These are phyloP conservation scores for Leucocoprinus sp. DNA, from an alignment of 768 basidiomycete species.

Conservation along the genomic window DNA sequence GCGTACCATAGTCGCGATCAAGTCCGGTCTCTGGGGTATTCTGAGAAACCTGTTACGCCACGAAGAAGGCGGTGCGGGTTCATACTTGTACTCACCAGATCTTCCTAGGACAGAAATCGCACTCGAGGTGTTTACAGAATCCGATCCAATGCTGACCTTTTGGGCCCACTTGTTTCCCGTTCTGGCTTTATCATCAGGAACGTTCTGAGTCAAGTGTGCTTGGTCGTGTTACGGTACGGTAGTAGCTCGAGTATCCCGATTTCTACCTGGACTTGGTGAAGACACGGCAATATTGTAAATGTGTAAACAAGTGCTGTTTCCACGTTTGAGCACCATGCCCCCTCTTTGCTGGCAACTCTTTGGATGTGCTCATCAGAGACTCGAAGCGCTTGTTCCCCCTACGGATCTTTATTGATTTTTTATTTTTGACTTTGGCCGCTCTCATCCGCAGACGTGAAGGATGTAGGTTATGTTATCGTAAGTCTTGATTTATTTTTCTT, in stretches of 20 bases:
- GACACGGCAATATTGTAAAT: constrained; percentile 1
- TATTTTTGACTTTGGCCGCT: constrained; percentile 1
- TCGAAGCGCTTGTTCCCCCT: constrained; percentile 10
- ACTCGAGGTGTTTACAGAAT: constrained; percentile 7
- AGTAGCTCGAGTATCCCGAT: constrained; percentile 9
- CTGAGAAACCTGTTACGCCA: constrained; percentile 3
- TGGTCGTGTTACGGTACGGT: constrained; percentile 4
- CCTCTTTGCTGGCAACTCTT: constrained; percentile 9
- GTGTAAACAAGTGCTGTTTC: constrained; percentile 10
- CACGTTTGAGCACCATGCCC: constrained; percentile 8
- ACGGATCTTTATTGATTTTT: constrained; percentile 7
- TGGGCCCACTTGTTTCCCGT: constrained; percentile 8
- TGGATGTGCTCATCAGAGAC: constrained; percentile 9
- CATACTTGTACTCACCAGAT: constrained; percentile 8
- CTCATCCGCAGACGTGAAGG: constrained; percentile 80
- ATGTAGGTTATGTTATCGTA: constrained; percentile 95
- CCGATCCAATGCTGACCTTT: constrained; percentile 6
- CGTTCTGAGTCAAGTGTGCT: constrained; percentile 8
- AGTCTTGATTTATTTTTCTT: constrained; percentile 25
- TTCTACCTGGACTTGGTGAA: constrained; percentile 9
- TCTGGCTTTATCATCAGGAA: constrained; percentile 10
- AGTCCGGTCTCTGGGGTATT: constrained; percentile 8
- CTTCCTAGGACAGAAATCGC: constrained; percentile 2
- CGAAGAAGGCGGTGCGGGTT: not conserved
- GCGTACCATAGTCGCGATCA: constrained; percentile 8